Conservation (phyloP, 345 rosid species). For the Brassica carinata region DNA sequence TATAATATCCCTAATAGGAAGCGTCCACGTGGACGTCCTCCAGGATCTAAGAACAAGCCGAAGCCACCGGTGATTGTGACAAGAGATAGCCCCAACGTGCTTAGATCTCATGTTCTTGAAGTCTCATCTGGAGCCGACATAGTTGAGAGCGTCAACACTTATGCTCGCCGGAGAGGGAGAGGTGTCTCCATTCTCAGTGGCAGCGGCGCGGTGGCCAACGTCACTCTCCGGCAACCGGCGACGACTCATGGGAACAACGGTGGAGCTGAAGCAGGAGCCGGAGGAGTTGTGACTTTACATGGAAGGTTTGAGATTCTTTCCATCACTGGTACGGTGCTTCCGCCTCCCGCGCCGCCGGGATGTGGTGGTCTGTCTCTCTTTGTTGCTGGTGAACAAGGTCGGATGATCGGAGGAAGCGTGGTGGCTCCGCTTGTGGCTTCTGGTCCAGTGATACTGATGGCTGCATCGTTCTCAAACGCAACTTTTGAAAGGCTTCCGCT, state of each 20-base stretch:
- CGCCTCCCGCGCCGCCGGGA: slow-evolving; percentile 82
- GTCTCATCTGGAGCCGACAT: slow-evolving; percentile 65
- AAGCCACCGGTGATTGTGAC: slow-evolving; percentile 73
- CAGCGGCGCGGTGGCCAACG: slow-evolving; percentile 58
- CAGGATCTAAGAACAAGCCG: slow-evolving; percentile 78
- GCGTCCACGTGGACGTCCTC: slow-evolving; percentile 80
- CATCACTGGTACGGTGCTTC: slow-evolving; percentile 71
- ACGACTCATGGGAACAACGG: slow-evolving; percentile 46
- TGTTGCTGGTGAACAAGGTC: slow-evolving; percentile 71
- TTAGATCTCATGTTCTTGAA: slow-evolving; percentile 74
- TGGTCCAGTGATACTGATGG: slow-evolving; percentile 70
- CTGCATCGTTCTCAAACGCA: slow-evolving; percentile 76
- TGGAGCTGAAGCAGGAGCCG: neutral
- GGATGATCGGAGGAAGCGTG: slow-evolving; percentile 73
- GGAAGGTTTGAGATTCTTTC: slow-evolving; percentile 81
- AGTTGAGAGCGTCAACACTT: slow-evolving; percentile 52
- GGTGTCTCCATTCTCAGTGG: slow-evolving; percentile 71
- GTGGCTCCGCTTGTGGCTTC: slow-evolving; percentile 66
- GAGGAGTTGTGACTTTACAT: slow-evolving; percentile 61
- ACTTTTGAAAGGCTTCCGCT: slow-evolving; percentile 69
- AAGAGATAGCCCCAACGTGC: slow-evolving; percentile 75
- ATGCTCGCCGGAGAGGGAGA: slow-evolving; percentile 66
- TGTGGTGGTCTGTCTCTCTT: slow-evolving; percentile 70
- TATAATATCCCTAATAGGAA: too few species aligned
- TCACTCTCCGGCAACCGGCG: slow-evolving; percentile 56